Percentiles rank a stretch among this genome's conserved stretches.
These are phyloP conservation scores for Pezicula carpinea DNA, from an alignment of 2,329 filamentous ascomycete genomes.

Conservation along the genomic window DNA sequence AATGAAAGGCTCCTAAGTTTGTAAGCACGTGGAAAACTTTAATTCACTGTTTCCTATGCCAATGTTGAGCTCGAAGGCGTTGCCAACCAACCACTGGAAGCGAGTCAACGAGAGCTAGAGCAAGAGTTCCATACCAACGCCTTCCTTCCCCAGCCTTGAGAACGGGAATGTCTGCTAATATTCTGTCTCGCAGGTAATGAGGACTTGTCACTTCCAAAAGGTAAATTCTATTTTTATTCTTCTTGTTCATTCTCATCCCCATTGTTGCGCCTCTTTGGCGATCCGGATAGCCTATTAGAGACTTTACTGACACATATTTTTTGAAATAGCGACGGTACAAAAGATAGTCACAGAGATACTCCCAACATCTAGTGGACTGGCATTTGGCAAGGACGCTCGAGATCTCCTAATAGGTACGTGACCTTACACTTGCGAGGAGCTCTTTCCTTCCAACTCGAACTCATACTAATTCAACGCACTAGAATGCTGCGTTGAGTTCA, in stretches of 20 bases:
- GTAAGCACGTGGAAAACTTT: background rate
- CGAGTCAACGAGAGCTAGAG: too few species aligned
- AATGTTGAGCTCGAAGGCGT: background rate
- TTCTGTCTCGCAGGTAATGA: slow-evolving; percentile 46
- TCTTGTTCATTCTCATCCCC: slow-evolving; percentile 3
- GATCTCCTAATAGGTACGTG: slow-evolving; percentile 69
- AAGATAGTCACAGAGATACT: slow-evolving; percentile 95
- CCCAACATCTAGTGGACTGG: slow-evolving; percentile 67
- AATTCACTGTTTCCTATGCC: background rate
- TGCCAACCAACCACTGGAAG: too few species aligned
- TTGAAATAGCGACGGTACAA: slow-evolving; percentile 59
- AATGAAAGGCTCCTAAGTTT: background rate
- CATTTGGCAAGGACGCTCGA: slow-evolving; percentile 91
- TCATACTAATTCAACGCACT: too few species aligned
- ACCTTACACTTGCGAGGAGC: too few species aligned
- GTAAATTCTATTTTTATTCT: slow-evolving; percentile 31
- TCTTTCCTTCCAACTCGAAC: too few species aligned
- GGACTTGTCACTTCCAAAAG: slow-evolving; percentile 61
- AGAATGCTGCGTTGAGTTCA: slow-evolving; percentile 98
- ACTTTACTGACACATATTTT: slow-evolving; percentile 8
- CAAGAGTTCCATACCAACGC: too few species aligned
- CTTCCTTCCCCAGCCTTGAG: background rate
- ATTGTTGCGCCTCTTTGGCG: background rate
- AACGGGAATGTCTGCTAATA: slow-evolving; percentile 21
- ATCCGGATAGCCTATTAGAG: background rate